These are phyloP conservation scores for Zangia roseola DNA, from an alignment of 768 basidiomycete species.

Conservation along the genomic window DNA sequence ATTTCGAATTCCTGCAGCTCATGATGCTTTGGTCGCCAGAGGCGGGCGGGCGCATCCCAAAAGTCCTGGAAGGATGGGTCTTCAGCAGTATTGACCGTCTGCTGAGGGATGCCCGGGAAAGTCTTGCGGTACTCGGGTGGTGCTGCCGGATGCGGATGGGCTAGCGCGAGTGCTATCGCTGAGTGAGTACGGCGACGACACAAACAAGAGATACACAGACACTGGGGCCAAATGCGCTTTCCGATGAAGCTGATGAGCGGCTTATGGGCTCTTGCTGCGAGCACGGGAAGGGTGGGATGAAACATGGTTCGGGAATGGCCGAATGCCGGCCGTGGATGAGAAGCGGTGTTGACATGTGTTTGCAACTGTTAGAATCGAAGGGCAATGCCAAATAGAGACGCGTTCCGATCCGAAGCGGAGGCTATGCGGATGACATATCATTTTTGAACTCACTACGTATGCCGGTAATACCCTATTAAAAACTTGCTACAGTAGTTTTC, in stretches of 20 bases:
- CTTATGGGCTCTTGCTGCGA: conserved; percentile 46
- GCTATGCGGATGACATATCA: conserved; percentile 14
- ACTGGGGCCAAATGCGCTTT: conserved; percentile 49
- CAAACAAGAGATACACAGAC: conserved; percentile 29
- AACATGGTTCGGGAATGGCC: conserved; percentile 17
- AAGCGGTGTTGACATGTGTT: conserved; percentile 11
- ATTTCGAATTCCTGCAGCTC: conserved; percentile 58
- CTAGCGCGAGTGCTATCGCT: conserved; percentile 38
- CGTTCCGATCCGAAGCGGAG: conserved; percentile 7
- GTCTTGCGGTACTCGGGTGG: conserved; percentile 56
- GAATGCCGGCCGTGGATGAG: conserved; percentile 1
- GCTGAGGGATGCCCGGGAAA: conserved; percentile 46
- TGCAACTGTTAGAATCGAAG: conserved; percentile 20
- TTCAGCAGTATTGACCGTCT: conserved; percentile 10
- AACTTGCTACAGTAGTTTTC: neutral
- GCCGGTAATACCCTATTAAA: too few relatives aligned
- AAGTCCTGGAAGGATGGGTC: conserved; percentile 42
- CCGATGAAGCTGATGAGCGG: conserved; percentile 67
- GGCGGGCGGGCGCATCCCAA: conserved; percentile 66
- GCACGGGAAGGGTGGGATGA: conserved; percentile 35
- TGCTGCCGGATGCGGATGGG: conserved; percentile 63
- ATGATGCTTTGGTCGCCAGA: conserved; percentile 52
- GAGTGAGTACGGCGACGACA: neutral
- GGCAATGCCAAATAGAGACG: conserved; percentile 18
- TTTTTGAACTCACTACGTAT: too few relatives aligned